phyloP scores from a whole-genome alignment of 2,329 filamentous ascomycete genomes.

The Cladosporium sphaerospermum region DNA sequence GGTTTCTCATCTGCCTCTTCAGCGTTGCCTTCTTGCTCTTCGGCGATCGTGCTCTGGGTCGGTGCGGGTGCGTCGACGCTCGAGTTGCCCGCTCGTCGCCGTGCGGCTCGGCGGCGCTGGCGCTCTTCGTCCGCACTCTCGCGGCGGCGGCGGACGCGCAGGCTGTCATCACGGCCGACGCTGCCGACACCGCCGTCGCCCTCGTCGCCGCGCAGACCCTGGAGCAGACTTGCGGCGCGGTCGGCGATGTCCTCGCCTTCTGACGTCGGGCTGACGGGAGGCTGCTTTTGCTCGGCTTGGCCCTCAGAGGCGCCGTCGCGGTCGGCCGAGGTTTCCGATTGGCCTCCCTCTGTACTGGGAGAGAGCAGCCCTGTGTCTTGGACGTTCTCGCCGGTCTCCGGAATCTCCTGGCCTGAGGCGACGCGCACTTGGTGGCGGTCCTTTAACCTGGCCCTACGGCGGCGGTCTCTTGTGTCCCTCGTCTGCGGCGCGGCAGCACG shows the following conservation, averaged over 20 bases:
- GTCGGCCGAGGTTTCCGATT: conserved; percentile 1
- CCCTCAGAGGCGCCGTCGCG: background rate
- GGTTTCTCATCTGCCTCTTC: conserved; percentile 12
- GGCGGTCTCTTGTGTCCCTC: conserved; percentile 80
- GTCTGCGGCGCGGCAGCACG: conserved; percentile 82
- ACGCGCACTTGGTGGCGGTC: conserved; percentile 85
- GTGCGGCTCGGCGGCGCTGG: conserved; percentile 56
- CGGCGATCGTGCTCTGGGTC: conserved; percentile 30
- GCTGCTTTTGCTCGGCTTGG: conserved; percentile 1
- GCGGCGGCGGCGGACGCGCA: conserved; percentile 53
- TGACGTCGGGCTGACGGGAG: conserved; percentile 18
- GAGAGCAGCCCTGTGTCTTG: conserved; percentile 24
- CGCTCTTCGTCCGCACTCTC: conserved; percentile 78
- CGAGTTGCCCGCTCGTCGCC: conserved; percentile 23
- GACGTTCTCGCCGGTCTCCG: conserved; percentile 47
- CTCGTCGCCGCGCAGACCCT: conserved; percentile 67
- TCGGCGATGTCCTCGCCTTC: conserved; percentile 72
- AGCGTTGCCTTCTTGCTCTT: conserved; percentile 18
- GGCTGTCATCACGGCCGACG: conserved; percentile 22
- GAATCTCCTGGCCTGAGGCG: conserved; percentile 83
- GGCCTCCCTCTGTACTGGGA: conserved; percentile 16
- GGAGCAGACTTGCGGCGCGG: conserved; percentile 73
- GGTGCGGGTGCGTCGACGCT: conserved; percentile 29
- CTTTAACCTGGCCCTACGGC: conserved; percentile 80
- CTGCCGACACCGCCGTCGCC: conserved; percentile 41